Evolutionary conservation across 2,329 filamentous ascomycete genomes (phyloP).

Genomic region (Periconia macrospinosa): DNA sequence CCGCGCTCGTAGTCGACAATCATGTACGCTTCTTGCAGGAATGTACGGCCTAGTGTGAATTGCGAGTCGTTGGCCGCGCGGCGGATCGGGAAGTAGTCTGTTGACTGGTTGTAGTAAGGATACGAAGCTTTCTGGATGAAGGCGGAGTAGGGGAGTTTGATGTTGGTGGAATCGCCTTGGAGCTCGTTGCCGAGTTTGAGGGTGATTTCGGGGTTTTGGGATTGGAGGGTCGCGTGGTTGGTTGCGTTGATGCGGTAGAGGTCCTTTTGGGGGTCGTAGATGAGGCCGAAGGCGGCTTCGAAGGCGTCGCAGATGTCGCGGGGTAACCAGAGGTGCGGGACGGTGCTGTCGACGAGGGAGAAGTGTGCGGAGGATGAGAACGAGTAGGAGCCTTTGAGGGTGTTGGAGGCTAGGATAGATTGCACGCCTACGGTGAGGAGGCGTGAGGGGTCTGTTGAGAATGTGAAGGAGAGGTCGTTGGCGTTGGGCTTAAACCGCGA

Average conservation of each 20-base stretch:
- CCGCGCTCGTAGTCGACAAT: constrained; percentile 51
- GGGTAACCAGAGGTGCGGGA: constrained; percentile 47
- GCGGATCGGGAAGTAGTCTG: constrained; percentile 68
- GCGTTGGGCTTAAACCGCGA: constrained; percentile 36
- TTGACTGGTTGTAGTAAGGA: constrained; percentile 62
- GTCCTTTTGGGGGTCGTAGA: constrained; percentile 30
- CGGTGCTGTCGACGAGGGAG: constrained; percentile 45
- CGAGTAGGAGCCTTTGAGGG: constrained; percentile 37
- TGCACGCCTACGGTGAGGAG: constrained; percentile 37
- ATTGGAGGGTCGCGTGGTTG: constrained; percentile 7
- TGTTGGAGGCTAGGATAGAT: constrained; percentile 36
- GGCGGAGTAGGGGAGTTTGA: constrained; percentile 51
- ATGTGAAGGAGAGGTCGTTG: constrained; percentile 36
- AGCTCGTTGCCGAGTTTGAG: constrained; percentile 40
- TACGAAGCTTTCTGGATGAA: constrained; percentile 53
- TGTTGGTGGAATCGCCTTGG: constrained; percentile 41
- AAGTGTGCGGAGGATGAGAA: constrained; percentile 33
- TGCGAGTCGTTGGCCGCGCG: constrained; percentile 58
- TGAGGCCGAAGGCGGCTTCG: constrained; percentile 40
- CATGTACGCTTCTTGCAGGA: constrained; percentile 67
- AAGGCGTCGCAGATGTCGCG: constrained; percentile 43
- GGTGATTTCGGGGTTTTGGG: constrained; percentile 41
- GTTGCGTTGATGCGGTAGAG: constrained; percentile 35
- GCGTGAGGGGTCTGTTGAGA: constrained; percentile 31
- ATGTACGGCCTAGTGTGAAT: constrained; percentile 66